Evolutionary conservation across 495 filamentous ascomycete species (phyloP).

Genomic region (Cairneyella variabilis): DNA sequence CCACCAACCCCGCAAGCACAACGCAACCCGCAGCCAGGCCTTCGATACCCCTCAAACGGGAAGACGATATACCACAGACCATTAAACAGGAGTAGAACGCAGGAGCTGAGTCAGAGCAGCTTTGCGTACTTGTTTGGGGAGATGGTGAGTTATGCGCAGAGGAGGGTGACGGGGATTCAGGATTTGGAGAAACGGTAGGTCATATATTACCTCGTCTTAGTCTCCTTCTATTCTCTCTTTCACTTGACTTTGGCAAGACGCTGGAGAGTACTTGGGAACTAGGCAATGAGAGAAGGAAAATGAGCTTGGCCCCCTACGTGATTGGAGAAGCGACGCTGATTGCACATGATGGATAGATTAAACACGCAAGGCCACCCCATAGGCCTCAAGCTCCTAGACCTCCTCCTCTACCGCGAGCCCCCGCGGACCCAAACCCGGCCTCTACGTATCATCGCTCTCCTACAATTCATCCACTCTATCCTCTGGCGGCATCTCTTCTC

Average conservation of each 20-base stretch:
- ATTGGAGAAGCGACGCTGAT: background rate
- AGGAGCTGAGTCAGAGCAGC: constrained; percentile 84
- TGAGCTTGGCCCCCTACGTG: background rate
- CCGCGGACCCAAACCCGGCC: constrained; percentile 68
- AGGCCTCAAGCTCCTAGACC: constrained; percentile 89
- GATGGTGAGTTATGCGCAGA: constrained; percentile 95
- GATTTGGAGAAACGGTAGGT: constrained; percentile 70
- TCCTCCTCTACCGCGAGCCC: constrained; percentile 78
- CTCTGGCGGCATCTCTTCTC: constrained; percentile 91
- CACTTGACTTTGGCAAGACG: too few species aligned
- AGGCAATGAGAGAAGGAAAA: background rate
- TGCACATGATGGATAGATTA: constrained; percentile 49
- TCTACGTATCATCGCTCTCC: constrained; percentile 81
- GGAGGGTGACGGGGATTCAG: constrained; percentile 82
- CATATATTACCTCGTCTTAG: background rate
- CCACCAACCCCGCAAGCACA: constrained; percentile 31
- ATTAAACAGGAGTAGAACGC: constrained; percentile 78
- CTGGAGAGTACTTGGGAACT: too few species aligned
- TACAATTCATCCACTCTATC: constrained; percentile 89
- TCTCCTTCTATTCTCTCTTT: constrained; percentile 1
- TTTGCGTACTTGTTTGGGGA: constrained; percentile 96
- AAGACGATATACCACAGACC: constrained; percentile 98
- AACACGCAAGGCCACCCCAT: constrained; percentile 95
- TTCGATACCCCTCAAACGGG: constrained; percentile 88
- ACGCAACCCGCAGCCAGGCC: constrained; percentile 46